Base-by-base conservation (phyloP, 768 basidiomycete genomes). In the Dioszegia aurantiaca region DNA sequence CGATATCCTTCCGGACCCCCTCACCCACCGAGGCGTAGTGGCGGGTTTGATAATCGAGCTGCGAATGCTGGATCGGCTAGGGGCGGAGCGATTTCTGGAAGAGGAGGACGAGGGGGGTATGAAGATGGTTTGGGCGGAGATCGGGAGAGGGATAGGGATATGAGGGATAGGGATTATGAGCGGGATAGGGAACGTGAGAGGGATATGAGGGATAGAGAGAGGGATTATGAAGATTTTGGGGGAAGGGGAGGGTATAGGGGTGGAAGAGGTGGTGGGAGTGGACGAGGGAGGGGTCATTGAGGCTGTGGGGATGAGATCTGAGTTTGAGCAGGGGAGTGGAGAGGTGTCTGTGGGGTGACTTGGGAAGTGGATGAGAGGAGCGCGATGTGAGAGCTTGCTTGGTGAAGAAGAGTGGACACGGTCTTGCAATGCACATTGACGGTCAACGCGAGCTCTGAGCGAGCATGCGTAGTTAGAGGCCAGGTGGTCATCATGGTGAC, bases 41-140 rank as follows among this genome's bases (percentile, higher is more conserved):
- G 46, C 9, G 46, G 46, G n/a, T 47, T 26, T 31, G 46, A 47
- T 47, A 47, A 47, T 31, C 26, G 46, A 17, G 46, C 44, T 23
- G 23, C 44, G 26, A 24, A 9, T 4, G 26, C 23, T 23, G 44
- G 44, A 45, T 23, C 23, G 19, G 44, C 27, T 26, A 12, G 46
- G 8, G 16, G 46, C 6, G 46, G 46, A 28, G 44, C 16, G 26
- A n/a, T 12, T 31, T 9, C 26, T 45, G 44, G 23, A 4, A 27
- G 44, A 45, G 44, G 19, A 26, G 9, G 41, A 43, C 12, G 44
- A 8, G 44, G 44, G 8, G 44, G 23, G 4, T 45, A 45, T 45
- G 44, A 45, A 4, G 24, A 26, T 45, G 17, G 40, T 17, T 8
- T 14, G 19, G 40, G 21, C 17, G 43, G 43, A 24, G 21, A 42